These are phyloP conservation scores for Jatropha multifida DNA, from an alignment of 441 rosid species.

Conservation along the genomic window DNA sequence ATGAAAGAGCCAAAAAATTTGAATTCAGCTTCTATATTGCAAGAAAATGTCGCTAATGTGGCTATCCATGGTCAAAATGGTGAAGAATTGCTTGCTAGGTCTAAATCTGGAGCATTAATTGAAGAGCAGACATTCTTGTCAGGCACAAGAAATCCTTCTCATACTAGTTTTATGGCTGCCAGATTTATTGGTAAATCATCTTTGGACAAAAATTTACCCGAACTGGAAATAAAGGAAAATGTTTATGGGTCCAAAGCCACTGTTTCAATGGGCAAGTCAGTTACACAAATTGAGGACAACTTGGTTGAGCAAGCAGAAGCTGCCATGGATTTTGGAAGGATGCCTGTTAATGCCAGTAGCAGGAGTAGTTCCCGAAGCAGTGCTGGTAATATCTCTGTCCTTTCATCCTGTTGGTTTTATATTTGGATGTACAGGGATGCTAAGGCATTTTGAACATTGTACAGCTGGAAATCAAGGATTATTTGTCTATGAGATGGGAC, in stretches of 20 bases:
- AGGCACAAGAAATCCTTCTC: conserved; percentile 19
- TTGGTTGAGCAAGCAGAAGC: conserved; percentile 25
- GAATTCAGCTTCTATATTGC: conserved; percentile 4
- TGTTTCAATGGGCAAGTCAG: conserved; percentile 15
- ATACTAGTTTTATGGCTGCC: conserved; percentile 4
- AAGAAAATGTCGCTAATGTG: conserved; percentile 14
- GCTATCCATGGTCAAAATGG: conserved; percentile 12
- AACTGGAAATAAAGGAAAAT: conserved; percentile 19
- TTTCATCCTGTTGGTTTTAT: neutral
- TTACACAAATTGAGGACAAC: conserved; percentile 22
- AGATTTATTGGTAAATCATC: conserved; percentile 19
- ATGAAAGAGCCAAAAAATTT: conserved; percentile 14
- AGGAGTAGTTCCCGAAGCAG: conserved; percentile 23
- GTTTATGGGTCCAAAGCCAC: conserved; percentile 12
- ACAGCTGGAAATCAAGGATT: conserved; percentile 35
- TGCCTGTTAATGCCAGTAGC: conserved; percentile 19
- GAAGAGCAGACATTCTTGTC: conserved; percentile 19
- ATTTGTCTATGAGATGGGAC: conserved; percentile 25
- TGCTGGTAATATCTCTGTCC: conserved; percentile 20
- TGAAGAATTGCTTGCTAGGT: conserved; percentile 18
- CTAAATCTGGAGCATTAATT: conserved; percentile 17
- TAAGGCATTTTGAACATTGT: conserved; percentile 17
- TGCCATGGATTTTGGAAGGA: conserved; percentile 6
- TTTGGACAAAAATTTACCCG: conserved; percentile 14
- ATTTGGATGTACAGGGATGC: neutral